Evolutionary conservation across 2,329 filamentous ascomycete species (phyloP).

Genomic region (Stachybotrys chlorohalonatus): DNA sequence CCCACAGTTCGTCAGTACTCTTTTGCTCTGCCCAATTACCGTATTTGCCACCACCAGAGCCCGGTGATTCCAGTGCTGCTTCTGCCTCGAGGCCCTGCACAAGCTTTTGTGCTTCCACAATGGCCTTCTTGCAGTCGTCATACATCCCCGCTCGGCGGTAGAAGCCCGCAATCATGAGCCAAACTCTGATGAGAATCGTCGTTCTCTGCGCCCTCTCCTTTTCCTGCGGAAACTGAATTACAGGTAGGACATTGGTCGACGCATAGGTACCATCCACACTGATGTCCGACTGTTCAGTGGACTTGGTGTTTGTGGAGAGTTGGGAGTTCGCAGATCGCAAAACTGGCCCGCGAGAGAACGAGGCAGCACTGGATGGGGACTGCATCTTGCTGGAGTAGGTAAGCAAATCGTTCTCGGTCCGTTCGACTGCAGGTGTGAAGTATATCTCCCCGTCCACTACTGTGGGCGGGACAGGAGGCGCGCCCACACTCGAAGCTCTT

Average conservation of each 20-base stretch:
- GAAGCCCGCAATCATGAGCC: conserved; percentile 82
- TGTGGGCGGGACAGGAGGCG: conserved; percentile 27
- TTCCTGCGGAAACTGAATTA: conserved; percentile 45
- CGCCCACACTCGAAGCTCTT: conserved; percentile 34
- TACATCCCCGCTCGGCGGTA: conserved; percentile 75
- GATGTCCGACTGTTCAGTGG: conserved; percentile 29
- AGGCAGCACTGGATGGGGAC: conserved; percentile 26
- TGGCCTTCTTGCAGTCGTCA: conserved; percentile 71
- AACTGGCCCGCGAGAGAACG: conserved; percentile 32
- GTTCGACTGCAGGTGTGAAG: conserved; percentile 38
- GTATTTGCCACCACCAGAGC: conserved; percentile 47
- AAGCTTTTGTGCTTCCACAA: conserved; percentile 72
- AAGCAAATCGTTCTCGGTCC: conserved; percentile 33
- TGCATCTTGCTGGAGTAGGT: conserved; percentile 30
- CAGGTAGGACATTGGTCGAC: conserved; percentile 37
- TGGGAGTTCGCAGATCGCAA: conserved; percentile 37
- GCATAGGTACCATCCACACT: conserved; percentile 31
- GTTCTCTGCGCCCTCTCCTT: conserved; percentile 41
- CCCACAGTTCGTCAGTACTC: conserved; percentile 77
- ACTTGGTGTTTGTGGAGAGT: conserved; percentile 29
- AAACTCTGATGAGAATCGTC: conserved; percentile 63
- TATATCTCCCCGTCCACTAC: conserved; percentile 41
- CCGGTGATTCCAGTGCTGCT: conserved; percentile 51
- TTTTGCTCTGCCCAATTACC: conserved; percentile 70
- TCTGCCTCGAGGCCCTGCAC: conserved; percentile 63